Evolutionary conservation across 139 green algal genomes (phyloP), one percentile per base, ranked within the genome.

Genomic region (Gonium pectorale): DNA sequence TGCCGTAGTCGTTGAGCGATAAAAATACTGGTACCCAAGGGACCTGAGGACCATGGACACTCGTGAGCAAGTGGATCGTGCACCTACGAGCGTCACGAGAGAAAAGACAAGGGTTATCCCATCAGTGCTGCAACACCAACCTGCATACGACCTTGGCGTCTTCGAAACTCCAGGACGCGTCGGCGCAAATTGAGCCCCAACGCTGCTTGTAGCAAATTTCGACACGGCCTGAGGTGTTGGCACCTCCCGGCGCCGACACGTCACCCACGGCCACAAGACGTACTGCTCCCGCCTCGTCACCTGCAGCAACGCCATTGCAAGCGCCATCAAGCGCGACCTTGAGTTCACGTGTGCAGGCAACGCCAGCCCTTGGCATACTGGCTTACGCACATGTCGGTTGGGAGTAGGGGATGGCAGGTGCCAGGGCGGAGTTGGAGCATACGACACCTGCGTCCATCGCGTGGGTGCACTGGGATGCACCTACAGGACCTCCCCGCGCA

Each of bases 131-230:
- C n/a, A n/a, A n/a, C n/a, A n/a, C n/a, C 4, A 3, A 81, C 74
- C 74, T 69, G 74, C 74, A 81, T 1, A 31, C 27, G 29, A 81
- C 74, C 15, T 33, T 9, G 26, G 56, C 74, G 26, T 81, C 74
- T 7, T 4, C 29, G 2, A 3, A 3, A 8, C 29, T 43, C 74
- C 74, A 81, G 9, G 43, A 35, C 26, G 4, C 44, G 74, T 81
- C 56, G 11, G 38, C 74, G 27, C 74, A 81, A 0, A 81, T 13
- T 0, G 74, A 19, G 13, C 74, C 74, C 74, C 74, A 81, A 27
- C 56, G 74, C 3, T 19, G 38, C 3, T 81, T 81, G 74, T 60
- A 68, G 56, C 74, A 81, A 0, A 81, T 21, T 15, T 81, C 74
- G 2, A 81, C 38, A 22, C 74, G 74, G 0, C 74, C 74, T 1